phyloP scores from a whole-genome alignment of 1,284 basidiomycete species.

The Xanthoconium separans region DNA sequence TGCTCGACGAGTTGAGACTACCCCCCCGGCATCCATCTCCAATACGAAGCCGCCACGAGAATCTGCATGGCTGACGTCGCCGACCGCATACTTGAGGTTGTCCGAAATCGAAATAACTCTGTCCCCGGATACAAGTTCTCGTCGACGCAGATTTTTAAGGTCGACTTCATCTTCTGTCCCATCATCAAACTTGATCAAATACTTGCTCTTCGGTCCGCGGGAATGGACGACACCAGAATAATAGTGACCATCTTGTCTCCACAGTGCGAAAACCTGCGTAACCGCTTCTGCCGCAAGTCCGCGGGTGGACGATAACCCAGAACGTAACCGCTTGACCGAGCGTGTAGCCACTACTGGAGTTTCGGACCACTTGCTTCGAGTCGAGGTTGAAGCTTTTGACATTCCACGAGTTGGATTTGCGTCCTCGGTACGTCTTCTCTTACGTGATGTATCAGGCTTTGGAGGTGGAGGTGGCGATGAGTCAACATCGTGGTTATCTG shows the following conservation, averaged over 20 bases:
- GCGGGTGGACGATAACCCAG: slow-evolving; percentile 28
- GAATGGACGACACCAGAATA: slow-evolving; percentile 59
- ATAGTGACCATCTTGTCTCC: slow-evolving; percentile 58
- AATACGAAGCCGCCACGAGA: slow-evolving; percentile 38
- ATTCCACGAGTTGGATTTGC: slow-evolving; percentile 20
- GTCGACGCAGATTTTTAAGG: slow-evolving; percentile 53
- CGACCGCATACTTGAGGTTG: slow-evolving; percentile 34
- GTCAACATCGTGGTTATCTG: slow-evolving; percentile 32
- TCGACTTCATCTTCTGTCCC: slow-evolving; percentile 43
- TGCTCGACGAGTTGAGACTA: slow-evolving; percentile 29
- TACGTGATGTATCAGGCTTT: slow-evolving; percentile 33
- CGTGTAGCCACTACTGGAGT: slow-evolving; percentile 29
- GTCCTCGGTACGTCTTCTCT: slow-evolving; percentile 47
- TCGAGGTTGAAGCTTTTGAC: slow-evolving; percentile 27
- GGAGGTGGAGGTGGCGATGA: slow-evolving; percentile 28
- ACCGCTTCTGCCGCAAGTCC: slow-evolving; percentile 21
- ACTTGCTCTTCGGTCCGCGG: slow-evolving; percentile 32
- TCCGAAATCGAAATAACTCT: slow-evolving; percentile 44
- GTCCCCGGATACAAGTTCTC: slow-evolving; percentile 53
- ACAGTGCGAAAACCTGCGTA: slow-evolving; percentile 66
- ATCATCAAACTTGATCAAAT: slow-evolving; percentile 63
- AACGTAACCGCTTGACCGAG: slow-evolving; percentile 34
- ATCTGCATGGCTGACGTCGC: slow-evolving; percentile 36
- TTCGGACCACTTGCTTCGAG: slow-evolving; percentile 32
- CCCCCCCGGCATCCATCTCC: slow-evolving; percentile 39